Evolutionary conservation across 2,329 filamentous ascomycete genomes (phyloP), one percentile per base, ranked within the genome.

Genomic region (Cladosporium sp.): DNA sequence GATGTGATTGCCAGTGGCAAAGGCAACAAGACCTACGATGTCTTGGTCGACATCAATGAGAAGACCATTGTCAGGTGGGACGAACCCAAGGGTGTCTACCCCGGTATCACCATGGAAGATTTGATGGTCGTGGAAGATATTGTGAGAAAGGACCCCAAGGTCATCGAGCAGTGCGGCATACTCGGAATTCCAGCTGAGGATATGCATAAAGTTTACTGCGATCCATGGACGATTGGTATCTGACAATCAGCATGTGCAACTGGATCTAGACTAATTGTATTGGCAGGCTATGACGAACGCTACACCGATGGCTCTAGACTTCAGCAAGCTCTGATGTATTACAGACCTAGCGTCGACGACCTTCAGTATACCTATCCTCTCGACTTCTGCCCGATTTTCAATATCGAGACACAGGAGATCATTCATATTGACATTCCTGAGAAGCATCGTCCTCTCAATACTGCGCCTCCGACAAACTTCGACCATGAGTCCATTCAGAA

Each of bases 201-300:
- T 60, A 96, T 96, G 91, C 77, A 93, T 78, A 96, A 95, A 74
- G 89, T 96, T 49, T 95, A 93, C 76, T 95, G 91, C 72, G 91
- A 96, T 69, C 90, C 83, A 84, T 96, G 91, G 91, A 95, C 91
- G 1, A 95, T 96, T 72, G 91, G 48, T 94, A 90, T 68, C 96
- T 19, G 4, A 13, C 9, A 35, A 17, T 13, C 24, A 6, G 10
- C 24, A 15, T 24, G 2, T 2, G 17, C 24, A n/a, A 4, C 6
- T 13, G 20, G 12, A 2, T 3, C 17, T 66, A 17, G 2, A 34
- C 37, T 44, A 19, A 53, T 20, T 7, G 2, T 1, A 12, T 10
- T 7, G 1, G 20, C n/a, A 55, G 52, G 47, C 2, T 94, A 90
- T 69, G 91, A 96, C 66, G 89, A 93, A 75, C 86, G 91, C 42